Evolutionary conservation across 2,329 filamentous ascomycete genomes (phyloP).

Genomic region (Cordyceps farinosa): DNA sequence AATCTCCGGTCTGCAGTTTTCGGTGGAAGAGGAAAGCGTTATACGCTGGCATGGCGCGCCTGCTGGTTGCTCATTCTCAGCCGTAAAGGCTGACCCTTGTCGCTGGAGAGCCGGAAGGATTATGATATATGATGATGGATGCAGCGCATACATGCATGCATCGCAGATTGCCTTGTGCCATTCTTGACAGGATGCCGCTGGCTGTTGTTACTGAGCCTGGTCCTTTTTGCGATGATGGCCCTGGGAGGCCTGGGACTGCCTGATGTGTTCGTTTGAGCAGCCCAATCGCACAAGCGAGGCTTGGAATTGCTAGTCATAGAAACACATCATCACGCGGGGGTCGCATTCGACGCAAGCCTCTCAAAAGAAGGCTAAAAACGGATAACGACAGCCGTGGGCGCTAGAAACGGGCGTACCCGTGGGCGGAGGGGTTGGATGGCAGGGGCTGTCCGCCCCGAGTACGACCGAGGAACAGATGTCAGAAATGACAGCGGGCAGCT

Average conservation of each 20-base stretch:
- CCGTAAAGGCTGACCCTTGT: background rate
- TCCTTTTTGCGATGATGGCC: background rate
- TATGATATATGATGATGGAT: conserved; percentile 13
- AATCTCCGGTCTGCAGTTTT: background rate
- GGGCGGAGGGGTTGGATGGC: background rate
- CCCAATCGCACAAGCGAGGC: too few species aligned
- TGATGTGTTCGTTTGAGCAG: background rate
- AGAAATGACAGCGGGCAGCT: background rate
- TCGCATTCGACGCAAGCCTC: background rate
- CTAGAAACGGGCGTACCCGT: conserved; percentile 15
- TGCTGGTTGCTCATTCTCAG: background rate
- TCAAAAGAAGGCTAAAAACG: background rate
- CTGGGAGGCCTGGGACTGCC: background rate
- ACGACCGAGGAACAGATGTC: background rate
- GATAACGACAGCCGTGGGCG: conserved; percentile 8
- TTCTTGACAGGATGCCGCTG: background rate
- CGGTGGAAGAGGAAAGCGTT: background rate
- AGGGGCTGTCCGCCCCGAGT: background rate
- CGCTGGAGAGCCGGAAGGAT: background rate
- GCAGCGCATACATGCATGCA: conserved; percentile 16
- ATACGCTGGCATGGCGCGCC: background rate
- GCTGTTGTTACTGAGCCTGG: background rate
- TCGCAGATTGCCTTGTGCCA: background rate
- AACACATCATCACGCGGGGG: conserved; percentile 1
- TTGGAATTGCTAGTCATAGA: background rate